phyloP scores from a whole-genome alignment of 2,329 filamentous ascomycete species.

The Ophiocordyceps robertsii region DNA sequence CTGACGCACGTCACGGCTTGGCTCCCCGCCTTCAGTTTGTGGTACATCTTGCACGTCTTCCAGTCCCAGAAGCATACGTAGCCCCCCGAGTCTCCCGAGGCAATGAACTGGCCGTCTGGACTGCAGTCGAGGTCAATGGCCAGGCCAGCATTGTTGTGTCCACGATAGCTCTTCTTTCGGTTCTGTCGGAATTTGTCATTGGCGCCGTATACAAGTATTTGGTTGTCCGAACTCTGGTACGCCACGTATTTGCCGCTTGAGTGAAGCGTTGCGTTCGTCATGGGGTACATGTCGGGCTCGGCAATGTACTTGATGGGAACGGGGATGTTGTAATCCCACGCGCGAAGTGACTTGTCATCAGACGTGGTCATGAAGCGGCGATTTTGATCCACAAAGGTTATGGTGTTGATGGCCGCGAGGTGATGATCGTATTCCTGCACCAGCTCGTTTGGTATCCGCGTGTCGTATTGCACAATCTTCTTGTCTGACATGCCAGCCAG shows the following conservation, averaged over 20 bases:
- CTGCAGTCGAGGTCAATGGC: conserved; percentile 81
- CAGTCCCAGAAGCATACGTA: conserved; percentile 97
- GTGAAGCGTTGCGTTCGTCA: conserved; percentile 74
- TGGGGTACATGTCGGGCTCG: conserved; percentile 94
- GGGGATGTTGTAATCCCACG: conserved; percentile 97
- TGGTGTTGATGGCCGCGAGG: conserved; percentile 92
- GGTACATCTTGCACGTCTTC: conserved; percentile 99
- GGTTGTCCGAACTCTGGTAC: conserved; percentile 88
- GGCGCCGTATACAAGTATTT: conserved; percentile 88
- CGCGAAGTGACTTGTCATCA: conserved; percentile 89
- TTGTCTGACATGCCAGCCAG: conserved; percentile 96
- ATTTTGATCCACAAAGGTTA: conserved; percentile 90
- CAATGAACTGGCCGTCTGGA: conserved; percentile 85
- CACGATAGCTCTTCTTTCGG: conserved; percentile 89
- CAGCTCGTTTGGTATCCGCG: conserved; percentile 58
- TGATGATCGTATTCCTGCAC: conserved; percentile 99
- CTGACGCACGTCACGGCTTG: conserved; percentile 73
- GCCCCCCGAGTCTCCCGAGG: conserved; percentile 74
- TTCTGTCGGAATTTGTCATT: conserved; percentile 96
- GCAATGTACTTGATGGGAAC: conserved; percentile 98
- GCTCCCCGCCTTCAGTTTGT: conserved; percentile 81
- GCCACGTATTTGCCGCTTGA: conserved; percentile 89
- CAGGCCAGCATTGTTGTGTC: conserved; percentile 91
- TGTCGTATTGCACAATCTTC: conserved; percentile 97
- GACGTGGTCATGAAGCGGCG: conserved; percentile 95